Percentiles rank a stretch among this genome's conserved stretches.
These are phyloP conservation scores for Flueggea neowawraea DNA, from an alignment of 441 rosid species.

Conservation along the genomic window DNA sequence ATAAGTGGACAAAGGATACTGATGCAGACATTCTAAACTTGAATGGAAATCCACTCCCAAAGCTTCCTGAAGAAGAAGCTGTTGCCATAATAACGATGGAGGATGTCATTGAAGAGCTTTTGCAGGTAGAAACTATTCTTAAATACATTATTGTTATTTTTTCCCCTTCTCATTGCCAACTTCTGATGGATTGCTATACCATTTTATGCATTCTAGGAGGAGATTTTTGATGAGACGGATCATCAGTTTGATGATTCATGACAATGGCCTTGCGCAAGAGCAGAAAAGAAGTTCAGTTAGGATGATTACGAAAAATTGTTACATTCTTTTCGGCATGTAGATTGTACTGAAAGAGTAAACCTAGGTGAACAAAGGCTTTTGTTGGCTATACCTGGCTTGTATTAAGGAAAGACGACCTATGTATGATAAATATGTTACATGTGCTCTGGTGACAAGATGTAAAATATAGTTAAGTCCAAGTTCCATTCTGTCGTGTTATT, in stretches of 20 bases:
- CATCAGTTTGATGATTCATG: slow-evolving; percentile 69
- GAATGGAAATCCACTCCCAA: slow-evolving; percentile 60
- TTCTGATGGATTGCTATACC: not conserved
- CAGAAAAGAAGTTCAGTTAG: not conserved
- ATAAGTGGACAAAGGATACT: slow-evolving; percentile 71
- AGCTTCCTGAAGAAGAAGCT: slow-evolving; percentile 78
- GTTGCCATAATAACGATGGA: slow-evolving; percentile 96
- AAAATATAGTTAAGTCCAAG: too few relatives aligned
- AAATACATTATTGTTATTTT: not conserved
- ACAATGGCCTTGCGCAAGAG: slow-evolving; percentile 14
- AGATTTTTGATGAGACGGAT: slow-evolving; percentile 97
- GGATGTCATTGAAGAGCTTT: slow-evolving; percentile 96
- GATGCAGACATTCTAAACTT: slow-evolving; percentile 70
- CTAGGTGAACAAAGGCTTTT: not conserved
- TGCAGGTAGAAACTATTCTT: slow-evolving; percentile 51
- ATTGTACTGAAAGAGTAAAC: not conserved
- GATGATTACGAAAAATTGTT: slow-evolving; percentile 7
- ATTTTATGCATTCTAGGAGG: slow-evolving; percentile 54
- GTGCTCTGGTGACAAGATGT: not conserved
- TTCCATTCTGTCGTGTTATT: too few relatives aligned
- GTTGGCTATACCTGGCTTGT: not conserved
- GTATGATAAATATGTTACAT: not conserved
- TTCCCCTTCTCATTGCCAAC: not conserved
- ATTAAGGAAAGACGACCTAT: not conserved
- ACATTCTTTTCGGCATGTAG: slow-evolving; percentile 10